Evolutionary conservation across 495 filamentous ascomycete species (phyloP), one percentile per base, ranked within the genome.

Genomic region (Trichoderma gamsii): DNA sequence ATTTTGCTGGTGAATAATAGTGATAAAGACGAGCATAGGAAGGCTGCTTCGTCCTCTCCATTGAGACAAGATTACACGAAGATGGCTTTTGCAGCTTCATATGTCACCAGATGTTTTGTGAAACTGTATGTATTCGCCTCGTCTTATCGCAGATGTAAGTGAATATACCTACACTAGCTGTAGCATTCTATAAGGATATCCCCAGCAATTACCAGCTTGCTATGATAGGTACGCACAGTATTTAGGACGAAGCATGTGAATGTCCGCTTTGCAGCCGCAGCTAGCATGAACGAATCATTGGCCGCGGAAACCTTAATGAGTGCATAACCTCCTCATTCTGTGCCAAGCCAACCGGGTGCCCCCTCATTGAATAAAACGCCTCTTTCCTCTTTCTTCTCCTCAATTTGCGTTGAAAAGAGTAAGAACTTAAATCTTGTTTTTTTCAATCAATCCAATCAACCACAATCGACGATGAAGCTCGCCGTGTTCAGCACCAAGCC

Each of bases 401-500:
- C 35, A 16, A 63, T 25, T 63, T 0, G 1, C 3, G 2, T 38
- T 6, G 35, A 9, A 3, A 9, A 38, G 7, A 38, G 18, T 63
- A 63, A 15, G 23, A 63, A 11, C 23, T 35, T 27, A 15, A 15
- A 63, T 63, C 23, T 63, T 63, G 21, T n/a, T n/a, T 18, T 9
- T 23, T 27, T 65, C 27, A 11, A 21, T 46, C 23, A 15, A 25
- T 43, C 38, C 12, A 27, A 25, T 44, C 29, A 2, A 13, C 59
- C 3, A 16, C 64, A 25, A 11, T 56, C 3, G 64, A 74, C 29
- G 66, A 81, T 86, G 83, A 84, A 86, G 72, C 72, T 88, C 71
- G 83, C 85, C 71, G 83, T 88, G 68, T 88, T 87, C 77, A 85
- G 83, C 75, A 79, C 86, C 51, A 87, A 88, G 76, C 79, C 85